Evolutionary conservation across 2,329 filamentous ascomycete species (phyloP), one percentile per base, ranked within the genome.

Genomic region (Triangularia verruculosa): DNA sequence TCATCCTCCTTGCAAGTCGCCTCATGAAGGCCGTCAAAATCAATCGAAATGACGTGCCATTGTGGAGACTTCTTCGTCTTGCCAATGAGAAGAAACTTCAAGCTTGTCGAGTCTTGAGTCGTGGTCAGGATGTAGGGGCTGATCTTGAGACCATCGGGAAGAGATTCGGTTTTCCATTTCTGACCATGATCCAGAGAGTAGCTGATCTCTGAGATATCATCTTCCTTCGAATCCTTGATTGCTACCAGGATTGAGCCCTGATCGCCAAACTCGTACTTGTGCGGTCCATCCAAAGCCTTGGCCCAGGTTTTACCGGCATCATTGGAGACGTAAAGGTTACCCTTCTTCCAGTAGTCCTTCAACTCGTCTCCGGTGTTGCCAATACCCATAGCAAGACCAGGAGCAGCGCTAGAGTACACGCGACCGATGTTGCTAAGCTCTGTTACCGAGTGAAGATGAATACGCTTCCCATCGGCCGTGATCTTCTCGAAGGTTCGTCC

Each of bases 231-330:
- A 70, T 97, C 91, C 66, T 85, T 83, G 39, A 98, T 82, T 3
- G 95, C 95, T 28, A 98, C 83, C 28, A 99, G 80, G 20, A 99
- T 85, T 15, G 93, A 93, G 1, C 95, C 95, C 69, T 96, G 90
- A 70, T 97, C 94, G 60, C 95, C 95, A 74, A 98, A 96, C 73
- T 97, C 93, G 76, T 96, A 99, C 75, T 96, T 95, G 78, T 98
- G 93, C 12, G 93, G 90, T 20, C 92, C 91, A 15, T 93, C 82
- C 4, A 91, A 82, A 0, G 88, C 85, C 72, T 88, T 81, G 39
- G 81, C 86, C 95, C 96, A 99, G 1, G 88, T 93, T 65, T 92
- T 78, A 47, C 95, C 95, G 20, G 93, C 94, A 76, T 98, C 88
- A 72, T 97, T 91, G 0, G 95, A 99, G 25, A 98, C 87, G 73